These are phyloP conservation scores for Cyclotella cryptica DNA, from an alignment of 108 stramenopile species.

Conservation along the genomic window DNA sequence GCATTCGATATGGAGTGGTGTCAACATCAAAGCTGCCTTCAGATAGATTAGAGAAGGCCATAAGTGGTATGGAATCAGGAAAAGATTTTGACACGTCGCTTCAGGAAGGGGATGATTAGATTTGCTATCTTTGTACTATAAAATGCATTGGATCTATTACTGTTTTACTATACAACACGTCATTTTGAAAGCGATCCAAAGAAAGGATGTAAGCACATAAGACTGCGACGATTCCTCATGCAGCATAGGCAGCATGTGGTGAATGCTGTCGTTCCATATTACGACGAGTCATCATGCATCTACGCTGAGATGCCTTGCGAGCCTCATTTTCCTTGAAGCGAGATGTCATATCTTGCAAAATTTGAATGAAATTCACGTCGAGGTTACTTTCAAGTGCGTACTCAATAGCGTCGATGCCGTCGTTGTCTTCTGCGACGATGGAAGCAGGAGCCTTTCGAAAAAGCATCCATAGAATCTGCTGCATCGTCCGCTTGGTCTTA, in stretches of 20 bases:
- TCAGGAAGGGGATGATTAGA: conserved; percentile 28
- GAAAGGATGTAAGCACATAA: no score
- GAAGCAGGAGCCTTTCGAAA: conserved; percentile 32
- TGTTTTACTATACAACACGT: no score
- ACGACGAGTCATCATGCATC: conserved; percentile 21
- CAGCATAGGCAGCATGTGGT: conserved; percentile 26
- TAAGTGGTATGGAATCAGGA: conserved; percentile 47
- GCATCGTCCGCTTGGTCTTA: conserved; percentile 8
- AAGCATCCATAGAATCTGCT: conserved; percentile 28
- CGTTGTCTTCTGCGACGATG: conserved; percentile 20
- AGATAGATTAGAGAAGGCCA: conserved; percentile 62
- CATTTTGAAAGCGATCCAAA: no score
- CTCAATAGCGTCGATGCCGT: conserved; percentile 26
- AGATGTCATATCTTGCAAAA: conserved; percentile 27
- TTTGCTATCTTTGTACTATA: no score
- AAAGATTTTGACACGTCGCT: conserved; percentile 49
- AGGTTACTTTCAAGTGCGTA: conserved; percentile 35
- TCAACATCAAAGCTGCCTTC: conserved; percentile 74
- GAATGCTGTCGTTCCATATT: conserved; percentile 1
- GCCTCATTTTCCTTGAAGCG: conserved; percentile 20
- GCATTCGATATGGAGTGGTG: conserved; percentile 69
- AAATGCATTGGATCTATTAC: no score
- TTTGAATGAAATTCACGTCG: conserved; percentile 12
- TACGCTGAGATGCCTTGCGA: conserved; percentile 9
- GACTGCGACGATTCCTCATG: not conserved